Evolutionary conservation across 2,329 filamentous ascomycete genomes (phyloP).

Genomic region (Byssochlamys sp.): DNA sequence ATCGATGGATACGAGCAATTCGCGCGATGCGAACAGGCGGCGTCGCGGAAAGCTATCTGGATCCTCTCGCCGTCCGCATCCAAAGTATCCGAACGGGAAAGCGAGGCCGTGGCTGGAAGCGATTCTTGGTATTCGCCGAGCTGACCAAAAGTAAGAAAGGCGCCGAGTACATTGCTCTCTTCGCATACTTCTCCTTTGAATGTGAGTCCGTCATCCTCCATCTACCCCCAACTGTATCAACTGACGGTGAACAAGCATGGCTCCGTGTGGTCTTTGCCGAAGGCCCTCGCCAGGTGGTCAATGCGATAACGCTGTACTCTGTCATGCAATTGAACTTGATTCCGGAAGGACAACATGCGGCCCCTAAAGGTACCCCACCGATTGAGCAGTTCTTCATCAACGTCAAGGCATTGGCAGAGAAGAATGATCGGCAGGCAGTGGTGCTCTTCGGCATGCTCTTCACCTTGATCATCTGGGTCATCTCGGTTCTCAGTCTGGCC

Average conservation of each 20-base stretch:
- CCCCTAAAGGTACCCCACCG: constrained; percentile 50
- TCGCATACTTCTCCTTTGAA: constrained; percentile 76
- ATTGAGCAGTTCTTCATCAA: constrained; percentile 75
- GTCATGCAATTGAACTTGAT: constrained; percentile 68
- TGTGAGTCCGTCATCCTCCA: constrained; percentile 25
- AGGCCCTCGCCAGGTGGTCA: constrained; percentile 82
- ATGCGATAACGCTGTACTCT: constrained; percentile 77
- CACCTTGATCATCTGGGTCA: constrained; percentile 78
- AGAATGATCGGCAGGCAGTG: constrained; percentile 68
- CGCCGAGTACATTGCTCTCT: constrained; percentile 78
- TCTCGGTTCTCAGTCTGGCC: constrained; percentile 65
- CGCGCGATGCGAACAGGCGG: constrained; percentile 75
- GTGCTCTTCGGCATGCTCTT: constrained; percentile 88
- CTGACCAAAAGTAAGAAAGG: constrained; percentile 87
- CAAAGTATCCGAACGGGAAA: constrained; percentile 68
- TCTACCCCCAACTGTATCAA: background rate
- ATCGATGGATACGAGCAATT: constrained; percentile 69
- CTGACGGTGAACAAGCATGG: constrained; percentile 53
- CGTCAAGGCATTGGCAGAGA: constrained; percentile 59
- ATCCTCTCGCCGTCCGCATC: constrained; percentile 72
- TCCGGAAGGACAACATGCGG: constrained; percentile 46
- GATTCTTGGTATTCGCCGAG: constrained; percentile 86
- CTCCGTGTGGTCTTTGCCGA: constrained; percentile 82
- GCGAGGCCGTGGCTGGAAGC: constrained; percentile 66
- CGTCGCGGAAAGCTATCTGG: constrained; percentile 83